These are phyloP conservation scores for Chernovozyma aurita DNA, from an alignment of 1,139 yeast genomes.

Conservation along the genomic window DNA sequence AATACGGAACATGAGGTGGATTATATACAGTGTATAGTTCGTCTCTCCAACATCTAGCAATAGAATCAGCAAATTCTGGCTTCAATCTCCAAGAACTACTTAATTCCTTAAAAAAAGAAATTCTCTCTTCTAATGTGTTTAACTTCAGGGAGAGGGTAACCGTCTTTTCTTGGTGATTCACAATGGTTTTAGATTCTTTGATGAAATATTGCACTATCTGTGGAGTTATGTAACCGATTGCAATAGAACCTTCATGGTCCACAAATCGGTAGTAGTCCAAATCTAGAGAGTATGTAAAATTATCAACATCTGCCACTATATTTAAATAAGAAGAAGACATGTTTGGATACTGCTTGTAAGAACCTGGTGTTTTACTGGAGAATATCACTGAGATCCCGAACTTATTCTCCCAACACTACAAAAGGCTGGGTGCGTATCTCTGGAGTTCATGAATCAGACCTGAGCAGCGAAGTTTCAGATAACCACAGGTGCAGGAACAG, in stretches of 20 bases:
- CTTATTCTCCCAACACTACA: too few species aligned
- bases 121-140: constrained; percentile 46
- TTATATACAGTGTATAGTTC: constrained; percentile 74
- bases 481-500: too few species aligned
- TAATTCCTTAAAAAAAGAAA: constrained; percentile 37
- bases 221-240: constrained; percentile 52
- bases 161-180: constrained; percentile 22
- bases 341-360: constrained; percentile 1
- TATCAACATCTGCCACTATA: constrained; percentile 44
- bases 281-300: constrained; percentile 33
- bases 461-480: too few species aligned
- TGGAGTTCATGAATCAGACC: too few species aligned
- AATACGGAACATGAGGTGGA: constrained; percentile 51
- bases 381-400: too few species aligned
- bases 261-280: constrained; percentile 31
- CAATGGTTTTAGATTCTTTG: constrained; percentile 25
- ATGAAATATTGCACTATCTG: constrained; percentile 38
- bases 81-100: constrained; percentile 40
- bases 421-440: too few species aligned
- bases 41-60: constrained; percentile 75
- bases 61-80: constrained; percentile 36
- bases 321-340: constrained; percentile 13
- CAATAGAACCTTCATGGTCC: constrained; percentile 45
- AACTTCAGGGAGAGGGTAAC: constrained; percentile 35
- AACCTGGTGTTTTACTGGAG: not conserved